Base-by-base conservation (phyloP, 805 yeast genomes). In the Schizosaccharomyces lindneri region DNA sequence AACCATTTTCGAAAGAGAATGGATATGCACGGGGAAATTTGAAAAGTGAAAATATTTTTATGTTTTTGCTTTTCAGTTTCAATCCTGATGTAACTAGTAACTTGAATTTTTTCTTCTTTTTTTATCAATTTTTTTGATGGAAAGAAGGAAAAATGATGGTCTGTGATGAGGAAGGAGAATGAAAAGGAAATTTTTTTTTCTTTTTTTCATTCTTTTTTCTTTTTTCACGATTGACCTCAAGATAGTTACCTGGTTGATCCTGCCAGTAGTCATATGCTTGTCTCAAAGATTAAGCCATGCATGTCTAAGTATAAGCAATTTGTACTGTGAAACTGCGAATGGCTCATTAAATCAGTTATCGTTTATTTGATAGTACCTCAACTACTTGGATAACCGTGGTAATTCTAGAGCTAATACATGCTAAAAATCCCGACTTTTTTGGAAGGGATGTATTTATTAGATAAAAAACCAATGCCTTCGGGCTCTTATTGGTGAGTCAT, bases 241-340 rank as follows among this genome's bases (percentile, higher is more conserved):
- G 65, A 64, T 66, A 69, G 71, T 73, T 74, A 73, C 72, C 76
- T 73, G 76, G 76, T 74, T 74, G 76, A 74, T 74, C 76, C 76
- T 74, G 76, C 76, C 76, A 74, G 76, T 74, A 74, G 76, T 74
- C 76, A 73, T 74, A 74, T 74, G 77, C 77, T 74, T 74, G 76
- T 74, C 76, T 73, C 76, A 74, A 74, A 74, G 76, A 74, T 74
- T 73, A 73, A 73, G 76, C 76, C 75, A 74, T 74, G 75, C 68
- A 71, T 73, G 77, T 73, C 76, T 73, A 74, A 74, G 76, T 73
- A 73, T 73, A 73, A 74, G 75, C 76, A 72, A 70, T 70, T 66
- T 72, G 73, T 71, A 72, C 74, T 74, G 76, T 74, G 76, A 73
- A 73, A 74, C 75, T 73, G 76, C 76, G 76, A 74, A 73, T 73